Conservation (phyloP, 768 basidiomycete genomes). For the Termitomyces sp. region DNA sequence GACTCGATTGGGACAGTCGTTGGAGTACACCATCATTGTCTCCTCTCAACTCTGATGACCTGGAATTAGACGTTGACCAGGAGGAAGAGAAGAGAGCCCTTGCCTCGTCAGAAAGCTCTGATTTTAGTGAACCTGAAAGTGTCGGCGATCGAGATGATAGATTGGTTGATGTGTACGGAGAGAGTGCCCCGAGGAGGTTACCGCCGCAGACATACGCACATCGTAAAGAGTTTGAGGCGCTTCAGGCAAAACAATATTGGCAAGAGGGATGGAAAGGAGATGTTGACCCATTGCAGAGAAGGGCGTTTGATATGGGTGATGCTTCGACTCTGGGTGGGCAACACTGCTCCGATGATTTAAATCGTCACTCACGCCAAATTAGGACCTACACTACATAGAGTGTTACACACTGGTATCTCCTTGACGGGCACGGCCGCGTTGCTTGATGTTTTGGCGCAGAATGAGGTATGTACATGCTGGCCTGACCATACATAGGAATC, state of each 20-base stretch:
- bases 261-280: constrained; percentile 55
- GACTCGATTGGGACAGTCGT: constrained; percentile 31
- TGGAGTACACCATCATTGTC: constrained; percentile 67
- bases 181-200: constrained; percentile 3
- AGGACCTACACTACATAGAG: constrained; percentile 15
- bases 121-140: neutral
- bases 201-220: constrained; percentile 35
- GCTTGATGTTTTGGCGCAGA: constrained; percentile 14
- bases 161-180: constrained; percentile 1
- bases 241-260: constrained; percentile 72
- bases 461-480: constrained; percentile 8
- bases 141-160: neutral
- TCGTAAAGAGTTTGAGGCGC: constrained; percentile 53
- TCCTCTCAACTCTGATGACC: constrained; percentile 51
- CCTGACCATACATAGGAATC: neutral
- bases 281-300: constrained; percentile 25
- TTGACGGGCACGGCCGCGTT: neutral
- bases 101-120: neutral
- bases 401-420: constrained; percentile 2
- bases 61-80: constrained; percentile 28
- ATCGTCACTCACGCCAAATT: neutral
- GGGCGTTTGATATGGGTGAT: constrained; percentile 56
- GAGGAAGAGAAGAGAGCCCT: constrained; percentile 9
- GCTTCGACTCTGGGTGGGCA: constrained; percentile 65
- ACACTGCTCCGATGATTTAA: neutral